Evolutionary conservation across 805 yeast genomes (phyloP).

Genomic region (Hanseniaspora vineae): DNA sequence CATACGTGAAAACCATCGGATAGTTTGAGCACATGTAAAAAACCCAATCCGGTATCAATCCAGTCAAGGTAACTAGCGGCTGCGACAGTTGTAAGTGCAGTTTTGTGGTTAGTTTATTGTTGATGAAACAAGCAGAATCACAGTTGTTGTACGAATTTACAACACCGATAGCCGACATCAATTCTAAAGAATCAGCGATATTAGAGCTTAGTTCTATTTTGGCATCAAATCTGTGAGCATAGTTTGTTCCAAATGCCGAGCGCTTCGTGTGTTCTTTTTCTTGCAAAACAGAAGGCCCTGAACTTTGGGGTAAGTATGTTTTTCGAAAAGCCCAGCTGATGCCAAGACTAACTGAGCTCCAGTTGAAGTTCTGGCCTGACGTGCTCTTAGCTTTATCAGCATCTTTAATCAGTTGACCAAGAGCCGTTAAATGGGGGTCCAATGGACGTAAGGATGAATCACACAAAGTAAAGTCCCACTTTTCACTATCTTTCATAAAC

Average conservation of each 20-base stretch:
- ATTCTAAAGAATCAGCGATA: neutral
- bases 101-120: slow-evolving; percentile 76
- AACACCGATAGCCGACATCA: slow-evolving; percentile 20
- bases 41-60: slow-evolving; percentile 77
- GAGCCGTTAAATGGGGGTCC: neutral
- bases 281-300: no score
- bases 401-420: neutral
- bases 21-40: slow-evolving; percentile 56
- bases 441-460: neutral
- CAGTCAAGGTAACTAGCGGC: slow-evolving; percentile 76
- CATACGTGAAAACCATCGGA: slow-evolving; percentile 78
- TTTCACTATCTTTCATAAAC: neutral
- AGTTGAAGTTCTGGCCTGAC: neutral
- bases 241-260: neutral
- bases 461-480: neutral
- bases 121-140: slow-evolving; percentile 36
- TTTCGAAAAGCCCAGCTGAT: no score
- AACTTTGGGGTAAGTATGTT: no score
- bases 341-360: neutral
- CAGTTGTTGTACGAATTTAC: slow-evolving; percentile 31
- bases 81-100: slow-evolving; percentile 81
- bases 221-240: neutral
- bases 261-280: no score
- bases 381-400: neutral
- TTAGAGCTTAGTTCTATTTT: neutral